These are phyloP conservation scores for Datisca glomerata DNA, from an alignment of 306 rosid genomes.

Conservation along the genomic window DNA sequence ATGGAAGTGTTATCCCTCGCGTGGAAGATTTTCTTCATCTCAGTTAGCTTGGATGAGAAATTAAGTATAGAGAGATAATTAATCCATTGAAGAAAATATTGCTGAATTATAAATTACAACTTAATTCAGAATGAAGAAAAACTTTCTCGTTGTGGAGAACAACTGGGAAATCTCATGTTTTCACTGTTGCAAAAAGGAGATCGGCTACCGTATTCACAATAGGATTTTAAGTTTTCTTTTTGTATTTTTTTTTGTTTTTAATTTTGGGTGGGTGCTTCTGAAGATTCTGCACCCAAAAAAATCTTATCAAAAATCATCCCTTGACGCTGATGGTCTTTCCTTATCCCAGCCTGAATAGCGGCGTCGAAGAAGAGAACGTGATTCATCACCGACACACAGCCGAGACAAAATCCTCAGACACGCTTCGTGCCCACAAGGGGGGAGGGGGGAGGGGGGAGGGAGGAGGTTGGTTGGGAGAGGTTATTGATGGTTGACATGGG, in stretches of 20 bases:
- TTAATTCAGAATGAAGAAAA: constrained; percentile 3
- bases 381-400: constrained; percentile 8
- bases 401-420: constrained; percentile 5
- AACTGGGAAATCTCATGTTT: constrained; percentile 4
- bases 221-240: constrained; percentile 1
- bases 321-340: constrained; percentile 10
- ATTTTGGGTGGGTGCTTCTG: neutral
- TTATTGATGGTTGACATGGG: too few species aligned
- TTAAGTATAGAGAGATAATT: neutral
- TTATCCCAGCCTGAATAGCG: constrained; percentile 25
- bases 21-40: too few species aligned
- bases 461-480: too few species aligned
- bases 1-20: too few species aligned
- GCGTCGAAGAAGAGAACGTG: constrained; percentile 30
- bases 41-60: neutral
- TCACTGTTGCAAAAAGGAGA: constrained; percentile 25
- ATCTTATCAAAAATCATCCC: constrained; percentile 12
- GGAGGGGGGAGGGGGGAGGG: too few species aligned
- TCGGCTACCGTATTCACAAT: constrained; percentile 24
- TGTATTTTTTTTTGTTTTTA: neutral
- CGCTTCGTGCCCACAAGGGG: too few species aligned
- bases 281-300: neutral
- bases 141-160: constrained; percentile 15
- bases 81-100: neutral
- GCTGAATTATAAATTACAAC: constrained; percentile 12